Conservation (phyloP, 2,329 filamentous ascomycete genomes). For the Colletotrichum endophyticum region DNA sequence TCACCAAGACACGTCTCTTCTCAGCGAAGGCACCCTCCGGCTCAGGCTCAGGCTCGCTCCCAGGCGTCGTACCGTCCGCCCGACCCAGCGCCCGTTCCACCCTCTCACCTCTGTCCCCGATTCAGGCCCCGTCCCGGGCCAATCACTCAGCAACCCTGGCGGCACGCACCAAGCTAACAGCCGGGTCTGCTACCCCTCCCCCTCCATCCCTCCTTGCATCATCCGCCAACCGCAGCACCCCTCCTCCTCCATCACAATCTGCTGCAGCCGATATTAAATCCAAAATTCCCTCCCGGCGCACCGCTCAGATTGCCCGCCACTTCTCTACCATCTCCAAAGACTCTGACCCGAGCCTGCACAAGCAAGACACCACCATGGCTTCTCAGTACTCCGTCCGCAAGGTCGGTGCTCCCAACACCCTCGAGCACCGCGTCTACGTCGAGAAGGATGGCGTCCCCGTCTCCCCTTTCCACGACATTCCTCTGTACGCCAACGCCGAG, state of each 20-base stretch:
- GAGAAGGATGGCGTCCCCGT: conserved; percentile 95
- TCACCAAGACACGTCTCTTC: conserved; percentile 7
- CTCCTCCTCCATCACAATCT: conserved; percentile 10
- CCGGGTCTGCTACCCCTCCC: conserved; percentile 31
- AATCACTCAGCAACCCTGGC: conserved; percentile 34
- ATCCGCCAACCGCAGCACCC: conserved; percentile 23
- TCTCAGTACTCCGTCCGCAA: conserved; percentile 81
- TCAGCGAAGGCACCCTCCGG: background rate
- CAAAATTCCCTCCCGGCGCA: conserved; percentile 55
- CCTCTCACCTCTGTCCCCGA: conserved; percentile 18
- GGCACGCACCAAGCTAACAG: conserved; percentile 26
- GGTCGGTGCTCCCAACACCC: conserved; percentile 86
- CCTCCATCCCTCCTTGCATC: conserved; percentile 32
- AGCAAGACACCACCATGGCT: conserved; percentile 53
- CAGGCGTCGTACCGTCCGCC: conserved; percentile 11
- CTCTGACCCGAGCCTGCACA: conserved; percentile 23
- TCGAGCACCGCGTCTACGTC: conserved; percentile 97
- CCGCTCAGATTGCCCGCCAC: conserved; percentile 61
- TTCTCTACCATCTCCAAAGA: conserved; percentile 43
- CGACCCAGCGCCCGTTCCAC: conserved; percentile 18
- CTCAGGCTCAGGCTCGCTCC: background rate
- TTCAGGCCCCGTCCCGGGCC: conserved; percentile 25
- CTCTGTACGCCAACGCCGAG: conserved; percentile 95
- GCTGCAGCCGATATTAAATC: conserved; percentile 23
- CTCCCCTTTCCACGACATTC: conserved; percentile 98